Evolutionary conservation across 805 yeast species (phyloP).

Genomic region (Wickerhamiella sergipiensis): DNA sequence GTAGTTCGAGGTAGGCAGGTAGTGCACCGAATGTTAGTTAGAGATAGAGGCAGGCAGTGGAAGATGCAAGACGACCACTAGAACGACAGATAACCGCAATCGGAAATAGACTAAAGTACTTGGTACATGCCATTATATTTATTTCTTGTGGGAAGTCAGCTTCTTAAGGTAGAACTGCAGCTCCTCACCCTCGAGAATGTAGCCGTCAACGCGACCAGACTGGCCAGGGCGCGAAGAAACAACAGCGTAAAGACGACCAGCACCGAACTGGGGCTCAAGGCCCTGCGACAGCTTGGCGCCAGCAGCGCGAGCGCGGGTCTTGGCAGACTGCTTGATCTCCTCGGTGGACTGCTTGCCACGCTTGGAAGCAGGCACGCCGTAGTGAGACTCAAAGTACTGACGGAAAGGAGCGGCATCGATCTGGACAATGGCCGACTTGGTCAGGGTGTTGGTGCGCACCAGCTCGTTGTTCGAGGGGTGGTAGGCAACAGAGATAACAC

Average conservation of each 20-base stretch:
- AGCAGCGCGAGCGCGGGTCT: constrained; percentile 53
- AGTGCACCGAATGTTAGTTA: no score
- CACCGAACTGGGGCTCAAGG: constrained; percentile 91
- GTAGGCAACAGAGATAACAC: constrained; percentile 95
- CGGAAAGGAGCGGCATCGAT: constrained; percentile 99
- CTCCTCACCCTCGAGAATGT: constrained; percentile 99
- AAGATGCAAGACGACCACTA: no score
- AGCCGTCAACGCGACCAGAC: constrained; percentile 99
- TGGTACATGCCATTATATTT: constrained; percentile 26
- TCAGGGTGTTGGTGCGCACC: constrained; percentile 98
- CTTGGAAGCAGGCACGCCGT: constrained; percentile 56
- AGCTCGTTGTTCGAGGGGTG: constrained; percentile 99
- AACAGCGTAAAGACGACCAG: constrained; percentile 98
- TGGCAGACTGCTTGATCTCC: constrained; percentile 73
- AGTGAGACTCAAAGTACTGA: constrained; percentile 98
- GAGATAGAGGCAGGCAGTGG: no score
- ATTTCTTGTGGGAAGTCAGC: constrained; percentile 93
- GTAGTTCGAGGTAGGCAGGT: no score
- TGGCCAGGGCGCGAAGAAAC: constrained; percentile 99
- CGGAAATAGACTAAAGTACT: not conserved
- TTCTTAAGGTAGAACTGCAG: constrained; percentile 99
- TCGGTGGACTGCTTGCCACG: constrained; percentile 58
- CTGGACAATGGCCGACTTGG: constrained; percentile 98
- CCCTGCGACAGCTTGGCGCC: constrained; percentile 76
- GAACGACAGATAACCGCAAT: no score